Evolutionary conservation across 2,329 filamentous ascomycete genomes (phyloP), one percentile per base, ranked within the genome.

Genomic region (Beauveria sp.): DNA sequence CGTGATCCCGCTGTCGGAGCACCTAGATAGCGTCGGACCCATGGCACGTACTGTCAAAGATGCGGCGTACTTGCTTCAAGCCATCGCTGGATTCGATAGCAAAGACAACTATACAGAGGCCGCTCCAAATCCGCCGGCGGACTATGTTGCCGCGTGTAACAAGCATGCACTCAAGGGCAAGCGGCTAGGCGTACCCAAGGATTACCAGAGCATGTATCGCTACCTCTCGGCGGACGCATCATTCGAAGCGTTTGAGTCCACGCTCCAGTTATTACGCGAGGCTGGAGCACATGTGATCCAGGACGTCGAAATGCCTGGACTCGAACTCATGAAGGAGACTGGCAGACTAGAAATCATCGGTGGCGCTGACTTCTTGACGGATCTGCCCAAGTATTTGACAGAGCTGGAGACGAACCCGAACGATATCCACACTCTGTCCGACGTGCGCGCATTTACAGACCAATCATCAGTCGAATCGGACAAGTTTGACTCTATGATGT

Each of bases 11-110:
- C 84, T 90, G 4, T 83, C 80, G 2, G 72, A 80, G 38, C 81
- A 85, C 66, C 85, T 88, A 67, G 88, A 91, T 66, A 86, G 82
- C 0, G 77, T 90, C 0, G 88, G 88, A 0, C 78, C 82, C 0
- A 84, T 91, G 72, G 83, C 83, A 0, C 79, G 83, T 24, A 88
- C 82, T 0, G 83, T 91, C 2, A 79, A 79, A 16, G 88, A 91
- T 67, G 86, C 87, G 0, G 83, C 83, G 0, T 81, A 85, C 64
- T 75, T 83, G 3, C 78, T 91, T 1, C 78, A 85, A 60, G 82
- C 81, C 4, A 89, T 91, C 43, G 82, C 83, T 3, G 87, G 87
- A 0, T 67, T 75, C 1, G 86, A 88, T 65, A n/a, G 67, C 0
- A 73, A 77, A 2, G 87, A 91, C 69, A 86, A 88, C 66, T 86